Conservation (phyloP, 2,329 filamentous ascomycete genomes). For the Sordariomycetes sp. region DNA sequence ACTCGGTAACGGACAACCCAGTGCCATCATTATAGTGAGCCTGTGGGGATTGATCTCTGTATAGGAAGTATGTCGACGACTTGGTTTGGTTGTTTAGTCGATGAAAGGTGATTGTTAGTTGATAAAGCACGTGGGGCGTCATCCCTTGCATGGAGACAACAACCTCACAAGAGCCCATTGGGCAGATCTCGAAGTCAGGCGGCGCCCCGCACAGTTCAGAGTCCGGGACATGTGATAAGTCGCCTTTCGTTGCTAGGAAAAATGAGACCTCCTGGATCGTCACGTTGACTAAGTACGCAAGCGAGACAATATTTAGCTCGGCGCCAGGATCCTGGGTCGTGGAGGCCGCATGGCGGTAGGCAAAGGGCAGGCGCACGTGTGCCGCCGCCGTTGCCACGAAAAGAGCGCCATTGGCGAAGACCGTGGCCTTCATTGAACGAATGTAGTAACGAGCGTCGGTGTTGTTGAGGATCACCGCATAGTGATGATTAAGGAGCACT, state of each 20-base stretch:
- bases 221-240: slow-evolving; percentile 51
- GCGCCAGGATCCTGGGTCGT: neutral
- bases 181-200: slow-evolving; percentile 21
- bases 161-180: slow-evolving; percentile 14
- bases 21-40: slow-evolving; percentile 53
- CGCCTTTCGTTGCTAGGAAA: slow-evolving; percentile 55
- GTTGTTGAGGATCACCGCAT: neutral
- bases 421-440: neutral
- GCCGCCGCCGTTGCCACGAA: neutral
- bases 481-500: neutral
- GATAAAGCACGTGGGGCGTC: too few species aligned
- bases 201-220: slow-evolving; percentile 4
- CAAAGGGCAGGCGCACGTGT: neutral
- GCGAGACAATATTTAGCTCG: neutral
- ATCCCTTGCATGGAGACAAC: neutral
- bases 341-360: neutral
- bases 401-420: neutral
- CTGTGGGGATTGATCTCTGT: slow-evolving; percentile 59
- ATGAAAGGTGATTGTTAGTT: slow-evolving; percentile 4
- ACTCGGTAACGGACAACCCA: slow-evolving; percentile 61
- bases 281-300: slow-evolving; percentile 44
- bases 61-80: slow-evolving; percentile 62
- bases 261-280: slow-evolving; percentile 42
- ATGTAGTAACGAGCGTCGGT: neutral
- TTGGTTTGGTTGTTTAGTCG: slow-evolving; percentile 42